A percentile compares a stretch with the other conserved stretches of the same genome.
Conservation (phyloP, 2,329 filamentous ascomycete species). For the Scorias spongiosa region DNA sequence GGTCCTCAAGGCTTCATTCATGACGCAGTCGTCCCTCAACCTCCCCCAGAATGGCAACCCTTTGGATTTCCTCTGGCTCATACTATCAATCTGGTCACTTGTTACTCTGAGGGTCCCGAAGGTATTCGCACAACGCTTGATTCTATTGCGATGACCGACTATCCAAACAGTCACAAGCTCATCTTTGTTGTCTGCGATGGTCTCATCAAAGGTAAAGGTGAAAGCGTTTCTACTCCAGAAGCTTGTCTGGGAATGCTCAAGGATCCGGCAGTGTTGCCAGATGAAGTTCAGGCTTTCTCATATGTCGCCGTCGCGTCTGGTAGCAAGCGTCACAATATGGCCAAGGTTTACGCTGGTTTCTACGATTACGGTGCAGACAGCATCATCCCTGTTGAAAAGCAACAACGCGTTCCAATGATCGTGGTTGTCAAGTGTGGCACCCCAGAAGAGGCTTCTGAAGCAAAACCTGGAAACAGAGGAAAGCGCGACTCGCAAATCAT, state of each 20-base stretch:
- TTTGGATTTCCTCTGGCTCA: slow-evolving; percentile 93
- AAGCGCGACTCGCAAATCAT: slow-evolving; percentile 99
- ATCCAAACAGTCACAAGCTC: slow-evolving; percentile 96
- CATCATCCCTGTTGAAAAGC: slow-evolving; percentile 65
- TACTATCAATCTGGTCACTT: slow-evolving; percentile 84
- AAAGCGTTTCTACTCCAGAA: slow-evolving; percentile 74
- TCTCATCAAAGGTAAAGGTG: slow-evolving; percentile 91
- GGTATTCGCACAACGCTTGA: slow-evolving; percentile 88
- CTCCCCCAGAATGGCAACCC: slow-evolving; percentile 91
- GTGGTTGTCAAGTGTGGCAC: slow-evolving; percentile 91
- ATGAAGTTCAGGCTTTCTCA: slow-evolving; percentile 79
- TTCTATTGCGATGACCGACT: slow-evolving; percentile 93
- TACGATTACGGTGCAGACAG: slow-evolving; percentile 87
- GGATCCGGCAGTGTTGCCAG: slow-evolving; percentile 62
- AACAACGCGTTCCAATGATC: slow-evolving; percentile 97
- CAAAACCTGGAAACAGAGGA: slow-evolving; percentile 91
- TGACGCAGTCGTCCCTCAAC: slow-evolving; percentile 87
- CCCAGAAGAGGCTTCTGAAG: slow-evolving; percentile 61
- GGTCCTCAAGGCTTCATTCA: slow-evolving; percentile 93
- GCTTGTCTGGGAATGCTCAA: slow-evolving; percentile 88
- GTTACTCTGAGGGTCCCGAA: slow-evolving; percentile 89
- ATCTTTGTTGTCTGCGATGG: slow-evolving; percentile 95
- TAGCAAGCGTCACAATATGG: slow-evolving; percentile 98
- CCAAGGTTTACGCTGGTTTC: slow-evolving; percentile 94
- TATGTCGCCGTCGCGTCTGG: slow-evolving; percentile 94